A percentile compares a stretch with the other conserved stretches of the same genome.
Conservation (phyloP, 768 basidiomycete genomes). For the Termitomyces sp. region DNA sequence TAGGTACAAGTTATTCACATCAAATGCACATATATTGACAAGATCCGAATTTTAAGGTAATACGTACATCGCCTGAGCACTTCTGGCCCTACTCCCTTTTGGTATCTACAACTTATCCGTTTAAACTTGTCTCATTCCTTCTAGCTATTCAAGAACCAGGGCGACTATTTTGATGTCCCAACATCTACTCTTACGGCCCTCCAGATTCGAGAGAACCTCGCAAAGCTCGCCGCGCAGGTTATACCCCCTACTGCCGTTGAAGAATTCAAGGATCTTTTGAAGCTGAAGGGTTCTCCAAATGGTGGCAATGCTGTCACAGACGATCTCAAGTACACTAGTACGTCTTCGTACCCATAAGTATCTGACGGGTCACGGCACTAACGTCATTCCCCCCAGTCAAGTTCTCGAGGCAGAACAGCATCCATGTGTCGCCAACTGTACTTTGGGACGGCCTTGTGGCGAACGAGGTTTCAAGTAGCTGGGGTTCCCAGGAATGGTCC, state of each 20-base stretch:
- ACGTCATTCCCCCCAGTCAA: slow-evolving; percentile 54
- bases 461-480: slow-evolving; percentile 71
- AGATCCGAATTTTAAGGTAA: slow-evolving; percentile 36
- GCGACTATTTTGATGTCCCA: slow-evolving; percentile 77
- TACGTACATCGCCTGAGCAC: slow-evolving; percentile 62
- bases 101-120: slow-evolving; percentile 30
- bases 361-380: too few species aligned
- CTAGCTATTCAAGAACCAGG: slow-evolving; percentile 73
- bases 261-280: slow-evolving; percentile 57
- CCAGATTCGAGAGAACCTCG: slow-evolving; percentile 72
- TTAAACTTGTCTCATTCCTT: neutral
- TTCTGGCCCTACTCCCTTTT: slow-evolving; percentile 76
- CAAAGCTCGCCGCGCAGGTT: slow-evolving; percentile 47
- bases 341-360: neutral
- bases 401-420: slow-evolving; percentile 82
- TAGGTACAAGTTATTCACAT: slow-evolving; percentile 21
- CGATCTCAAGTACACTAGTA: slow-evolving; percentile 86
- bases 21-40: neutral
- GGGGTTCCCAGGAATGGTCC: slow-evolving; percentile 78
- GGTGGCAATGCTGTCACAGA: slow-evolving; percentile 81
- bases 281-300: slow-evolving; percentile 59
- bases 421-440: slow-evolving; percentile 86
- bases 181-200: slow-evolving; percentile 58
- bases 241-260: slow-evolving; percentile 44
- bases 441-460: slow-evolving; percentile 74